Conservation (phyloP, 495 filamentous ascomycete species). For the Massariosphaeria phaeospora region DNA sequence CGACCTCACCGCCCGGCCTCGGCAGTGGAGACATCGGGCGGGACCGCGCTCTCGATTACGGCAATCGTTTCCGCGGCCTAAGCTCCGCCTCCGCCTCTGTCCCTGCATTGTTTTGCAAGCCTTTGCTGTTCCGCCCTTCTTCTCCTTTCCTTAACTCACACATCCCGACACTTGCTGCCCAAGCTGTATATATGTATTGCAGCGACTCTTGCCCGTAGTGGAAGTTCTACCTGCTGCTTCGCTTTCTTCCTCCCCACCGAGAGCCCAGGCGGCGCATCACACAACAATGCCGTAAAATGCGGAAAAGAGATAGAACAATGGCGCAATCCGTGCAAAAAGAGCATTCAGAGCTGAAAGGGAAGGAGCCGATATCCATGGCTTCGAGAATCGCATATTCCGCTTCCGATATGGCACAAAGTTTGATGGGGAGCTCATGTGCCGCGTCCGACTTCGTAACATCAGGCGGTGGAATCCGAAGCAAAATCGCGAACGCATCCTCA, state of each 20-base stretch:
- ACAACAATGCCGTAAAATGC: constrained; percentile 3
- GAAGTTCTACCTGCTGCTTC: background rate
- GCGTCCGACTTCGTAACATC: background rate
- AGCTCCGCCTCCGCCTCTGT: too few species aligned
- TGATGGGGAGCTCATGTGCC: constrained; percentile 1
- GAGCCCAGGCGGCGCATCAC: background rate
- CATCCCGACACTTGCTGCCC: background rate
- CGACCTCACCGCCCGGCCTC: too few species aligned
- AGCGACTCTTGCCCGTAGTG: background rate
- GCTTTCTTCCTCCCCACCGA: background rate
- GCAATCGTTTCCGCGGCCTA: too few species aligned
- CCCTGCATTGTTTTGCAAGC: too few species aligned
- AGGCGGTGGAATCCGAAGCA: background rate
- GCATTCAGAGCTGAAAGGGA: background rate
- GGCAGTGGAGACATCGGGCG: too few species aligned
- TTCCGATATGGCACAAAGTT: constrained; percentile 8
- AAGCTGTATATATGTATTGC: background rate
- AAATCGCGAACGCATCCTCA: background rate
- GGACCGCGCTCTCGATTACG: too few species aligned
- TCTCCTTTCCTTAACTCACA: background rate
- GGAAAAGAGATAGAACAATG: background rate
- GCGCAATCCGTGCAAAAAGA: background rate
- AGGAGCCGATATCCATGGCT: constrained; percentile 8
- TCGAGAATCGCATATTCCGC: constrained; percentile 24
- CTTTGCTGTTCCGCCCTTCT: too few species aligned